Percentiles rank a stretch among this genome's conserved stretches.
Evolutionary conservation across 805 yeast species (phyloP).

Genomic region (Metschnikowia kofuensis): DNA sequence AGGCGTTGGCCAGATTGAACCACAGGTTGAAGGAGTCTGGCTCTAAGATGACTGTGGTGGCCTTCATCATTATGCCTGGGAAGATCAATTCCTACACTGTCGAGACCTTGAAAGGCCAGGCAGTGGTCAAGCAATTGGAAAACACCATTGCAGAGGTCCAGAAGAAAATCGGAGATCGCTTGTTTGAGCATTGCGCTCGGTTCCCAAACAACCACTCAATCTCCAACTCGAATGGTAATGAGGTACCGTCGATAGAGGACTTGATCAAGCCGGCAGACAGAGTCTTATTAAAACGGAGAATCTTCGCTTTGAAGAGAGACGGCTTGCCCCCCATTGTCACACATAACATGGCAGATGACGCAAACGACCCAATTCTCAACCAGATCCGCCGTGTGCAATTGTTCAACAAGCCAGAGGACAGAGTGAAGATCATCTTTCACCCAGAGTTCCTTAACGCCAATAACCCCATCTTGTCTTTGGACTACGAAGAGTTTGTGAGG

Average conservation of each 20-base stretch:
- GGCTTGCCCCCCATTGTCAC: conserved; percentile 94
- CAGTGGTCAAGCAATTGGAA: conserved; percentile 89
- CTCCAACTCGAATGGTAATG: conserved; percentile 47
- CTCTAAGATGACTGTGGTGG: conserved; percentile 90
- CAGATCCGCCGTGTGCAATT: conserved; percentile 89
- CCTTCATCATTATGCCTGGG: conserved; percentile 98
- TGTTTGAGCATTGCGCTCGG: conserved; percentile 87
- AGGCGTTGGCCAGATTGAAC: conserved; percentile 86
- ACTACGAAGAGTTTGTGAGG: conserved; percentile 95
- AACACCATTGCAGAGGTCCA: conserved; percentile 87
- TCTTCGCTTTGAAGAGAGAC: conserved; percentile 86
- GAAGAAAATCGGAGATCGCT: conserved; percentile 76
- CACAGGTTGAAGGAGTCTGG: conserved; percentile 78
- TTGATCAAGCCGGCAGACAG: conserved; percentile 83
- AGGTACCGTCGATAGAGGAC: conserved; percentile 77
- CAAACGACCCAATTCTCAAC: conserved; percentile 84
- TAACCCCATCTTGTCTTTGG: conserved; percentile 89
- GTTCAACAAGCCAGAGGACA: conserved; percentile 84
- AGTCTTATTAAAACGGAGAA: conserved; percentile 86
- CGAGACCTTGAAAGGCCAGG: conserved; percentile 94
- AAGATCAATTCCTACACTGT: conserved; percentile 90
- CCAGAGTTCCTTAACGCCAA: conserved; percentile 95
- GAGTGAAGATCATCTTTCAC: conserved; percentile 94
- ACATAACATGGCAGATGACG: conserved; percentile 93
- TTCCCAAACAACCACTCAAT: conserved; percentile 44